Percentiles rank a stretch among this genome's conserved stretches.
These are phyloP conservation scores for Penicillium angulare DNA, from an alignment of 495 filamentous ascomycete genomes.

Conservation along the genomic window DNA sequence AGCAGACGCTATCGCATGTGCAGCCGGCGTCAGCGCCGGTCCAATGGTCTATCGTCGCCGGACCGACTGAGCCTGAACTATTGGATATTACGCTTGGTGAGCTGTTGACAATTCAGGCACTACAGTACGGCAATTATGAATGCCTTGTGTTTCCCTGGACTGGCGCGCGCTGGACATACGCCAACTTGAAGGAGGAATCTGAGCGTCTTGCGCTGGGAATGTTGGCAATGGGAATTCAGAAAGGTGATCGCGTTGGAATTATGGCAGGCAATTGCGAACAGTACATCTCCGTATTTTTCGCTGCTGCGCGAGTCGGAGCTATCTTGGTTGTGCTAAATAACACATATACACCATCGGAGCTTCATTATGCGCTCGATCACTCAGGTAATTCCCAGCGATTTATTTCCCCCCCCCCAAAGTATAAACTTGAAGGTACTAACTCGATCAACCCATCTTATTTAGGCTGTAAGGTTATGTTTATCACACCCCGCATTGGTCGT, in stretches of 20 bases:
- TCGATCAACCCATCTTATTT: neutral
- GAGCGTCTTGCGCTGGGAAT: slow-evolving; percentile 58
- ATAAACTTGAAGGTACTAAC: no score
- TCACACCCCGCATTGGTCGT: slow-evolving; percentile 58
- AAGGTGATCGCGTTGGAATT: slow-evolving; percentile 64
- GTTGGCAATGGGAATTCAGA: slow-evolving; percentile 56
- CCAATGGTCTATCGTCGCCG: slow-evolving; percentile 52
- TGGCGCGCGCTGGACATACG: slow-evolving; percentile 64
- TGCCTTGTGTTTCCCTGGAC: slow-evolving; percentile 67
- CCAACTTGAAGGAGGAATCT: slow-evolving; percentile 58
- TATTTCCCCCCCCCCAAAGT: no score
- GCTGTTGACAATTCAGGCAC: slow-evolving; percentile 59
- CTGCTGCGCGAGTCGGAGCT: slow-evolving; percentile 62
- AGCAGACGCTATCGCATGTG: slow-evolving; percentile 40
- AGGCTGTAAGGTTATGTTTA: slow-evolving; percentile 64
- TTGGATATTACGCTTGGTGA: slow-evolving; percentile 61
- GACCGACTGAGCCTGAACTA: slow-evolving; percentile 58
- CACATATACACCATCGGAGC: slow-evolving; percentile 65
- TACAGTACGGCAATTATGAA: slow-evolving; percentile 58
- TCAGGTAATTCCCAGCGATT: slow-evolving; percentile 44
- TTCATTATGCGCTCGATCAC: slow-evolving; percentile 61
- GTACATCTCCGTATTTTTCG: slow-evolving; percentile 68
- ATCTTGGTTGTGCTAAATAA: slow-evolving; percentile 70
- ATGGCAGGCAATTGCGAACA: slow-evolving; percentile 73
- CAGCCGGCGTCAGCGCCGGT: slow-evolving; percentile 20